Percentiles rank a stretch among this genome's conserved stretches.
These are phyloP conservation scores for Diplodia sapinea DNA, from an alignment of 2,329 filamentous ascomycete species.

Conservation along the genomic window DNA sequence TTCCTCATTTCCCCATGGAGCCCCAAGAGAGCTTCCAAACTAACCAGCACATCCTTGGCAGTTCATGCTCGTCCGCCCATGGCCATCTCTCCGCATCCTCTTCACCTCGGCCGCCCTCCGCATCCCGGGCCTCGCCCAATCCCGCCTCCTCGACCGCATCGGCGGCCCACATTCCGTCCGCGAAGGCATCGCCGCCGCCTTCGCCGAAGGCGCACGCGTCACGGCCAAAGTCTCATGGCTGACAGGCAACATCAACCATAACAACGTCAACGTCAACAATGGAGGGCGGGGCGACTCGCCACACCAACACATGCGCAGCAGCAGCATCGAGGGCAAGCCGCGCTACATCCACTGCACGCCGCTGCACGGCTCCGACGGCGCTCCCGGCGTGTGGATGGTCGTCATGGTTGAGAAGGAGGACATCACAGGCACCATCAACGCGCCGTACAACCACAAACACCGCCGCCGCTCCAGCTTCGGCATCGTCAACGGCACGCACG, in stretches of 20 bases:
- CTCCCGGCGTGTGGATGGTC: constrained; percentile 77
- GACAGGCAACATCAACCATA: constrained; percentile 27
- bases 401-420: constrained; percentile 70
- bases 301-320: constrained; percentile 1
- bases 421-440: not conserved
- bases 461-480: constrained; percentile 12
- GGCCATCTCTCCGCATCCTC: constrained; percentile 53
- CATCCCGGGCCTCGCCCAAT: constrained; percentile 53
- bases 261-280: not conserved
- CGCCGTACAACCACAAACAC: not conserved
- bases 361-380: constrained; percentile 66
- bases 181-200: constrained; percentile 60
- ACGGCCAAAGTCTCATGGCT: constrained; percentile 75
- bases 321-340: constrained; percentile 55
- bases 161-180: constrained; percentile 57
- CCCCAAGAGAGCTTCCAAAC: constrained; percentile 10
- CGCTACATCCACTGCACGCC: constrained; percentile 80
- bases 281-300: too few species aligned
- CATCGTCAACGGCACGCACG: constrained; percentile 24
- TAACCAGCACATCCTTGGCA: constrained; percentile 32
- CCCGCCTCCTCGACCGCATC: constrained; percentile 52
- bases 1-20: not conserved
- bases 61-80: constrained; percentile 55
- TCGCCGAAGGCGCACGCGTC: constrained; percentile 70
- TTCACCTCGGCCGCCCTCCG: constrained; percentile 55